phyloP scores from a whole-genome alignment of 2,329 filamentous ascomycete genomes.

The Fusarium sp. region DNA sequence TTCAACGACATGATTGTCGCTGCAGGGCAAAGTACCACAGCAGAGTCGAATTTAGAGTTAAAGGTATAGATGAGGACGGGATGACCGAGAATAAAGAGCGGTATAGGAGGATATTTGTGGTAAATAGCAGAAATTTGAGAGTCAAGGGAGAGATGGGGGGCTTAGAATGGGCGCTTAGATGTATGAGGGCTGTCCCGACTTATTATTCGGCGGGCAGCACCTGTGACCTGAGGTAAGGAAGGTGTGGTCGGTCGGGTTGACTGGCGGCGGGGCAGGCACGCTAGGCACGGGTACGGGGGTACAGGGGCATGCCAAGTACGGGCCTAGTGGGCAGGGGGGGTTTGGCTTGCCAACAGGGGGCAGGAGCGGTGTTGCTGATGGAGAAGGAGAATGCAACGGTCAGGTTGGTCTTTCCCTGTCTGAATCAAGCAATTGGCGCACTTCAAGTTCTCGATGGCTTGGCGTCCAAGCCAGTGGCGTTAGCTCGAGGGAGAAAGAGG shows the following conservation, averaged over 20 bases:
- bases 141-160: constrained; percentile 42
- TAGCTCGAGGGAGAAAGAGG: constrained; percentile 27
- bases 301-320: constrained; percentile 28
- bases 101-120: constrained; percentile 23
- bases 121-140: constrained; percentile 37
- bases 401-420: constrained; percentile 26
- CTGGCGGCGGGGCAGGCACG: constrained; percentile 39
- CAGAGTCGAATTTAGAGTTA: constrained; percentile 14
- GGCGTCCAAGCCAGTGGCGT: constrained; percentile 44
- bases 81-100: constrained; percentile 14
- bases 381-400: constrained; percentile 29
- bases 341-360: constrained; percentile 9
- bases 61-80: constrained; percentile 13
- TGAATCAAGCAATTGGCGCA: constrained; percentile 46
- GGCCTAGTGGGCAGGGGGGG: constrained; percentile 20
- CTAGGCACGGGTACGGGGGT: constrained; percentile 45
- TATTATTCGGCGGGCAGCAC: constrained; percentile 47
- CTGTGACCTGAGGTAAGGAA: constrained; percentile 36
- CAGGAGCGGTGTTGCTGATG: constrained; percentile 41
- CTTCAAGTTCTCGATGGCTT: constrained; percentile 35
- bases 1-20: constrained; percentile 69
- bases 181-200: constrained; percentile 45
- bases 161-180: constrained; percentile 46
- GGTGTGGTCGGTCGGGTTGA: constrained; percentile 29
- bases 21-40: constrained; percentile 43